phyloP scores from a whole-genome alignment of 148 eudicot genomes.

The Persicaria maculosa region DNA sequence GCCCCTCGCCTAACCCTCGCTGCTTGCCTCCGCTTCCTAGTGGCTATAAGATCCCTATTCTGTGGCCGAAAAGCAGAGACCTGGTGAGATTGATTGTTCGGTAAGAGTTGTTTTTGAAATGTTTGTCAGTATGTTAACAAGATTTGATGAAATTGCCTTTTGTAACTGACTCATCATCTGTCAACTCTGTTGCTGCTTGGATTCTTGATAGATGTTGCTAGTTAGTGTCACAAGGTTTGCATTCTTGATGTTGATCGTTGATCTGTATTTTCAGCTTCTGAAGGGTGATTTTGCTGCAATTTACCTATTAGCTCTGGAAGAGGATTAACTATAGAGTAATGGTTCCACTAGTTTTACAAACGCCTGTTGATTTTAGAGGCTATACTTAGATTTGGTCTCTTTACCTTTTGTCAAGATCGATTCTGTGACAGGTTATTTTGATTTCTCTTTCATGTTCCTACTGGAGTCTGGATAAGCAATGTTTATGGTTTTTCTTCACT shows the following conservation, averaged over 20 bases:
- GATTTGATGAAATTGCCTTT: background rate
- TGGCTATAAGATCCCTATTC: slow-evolving; percentile 70
- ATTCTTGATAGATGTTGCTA: too few species aligned
- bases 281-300: background rate
- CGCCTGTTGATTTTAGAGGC: background rate
- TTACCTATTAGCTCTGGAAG: background rate
- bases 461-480: background rate
- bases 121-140: background rate
- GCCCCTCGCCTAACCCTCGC: slow-evolving; percentile 39
- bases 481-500: background rate
- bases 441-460: background rate
- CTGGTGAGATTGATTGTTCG: slow-evolving; percentile 88
- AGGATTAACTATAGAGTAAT: background rate
- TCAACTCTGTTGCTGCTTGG: background rate
- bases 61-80: slow-evolving; percentile 96
- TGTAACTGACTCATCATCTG: background rate
- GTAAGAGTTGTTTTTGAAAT: slow-evolving; percentile 47
- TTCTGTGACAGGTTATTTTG: background rate
- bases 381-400: background rate
- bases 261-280: background rate
- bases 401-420: background rate
- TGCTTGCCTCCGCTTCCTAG: slow-evolving; percentile 63
- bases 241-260: background rate
- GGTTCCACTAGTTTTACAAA: background rate
- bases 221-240: background rate